Evolutionary conservation across 768 basidiomycete species (phyloP), one percentile per base, ranked within the genome.

Genomic region (Leccinum uliginosum): DNA sequence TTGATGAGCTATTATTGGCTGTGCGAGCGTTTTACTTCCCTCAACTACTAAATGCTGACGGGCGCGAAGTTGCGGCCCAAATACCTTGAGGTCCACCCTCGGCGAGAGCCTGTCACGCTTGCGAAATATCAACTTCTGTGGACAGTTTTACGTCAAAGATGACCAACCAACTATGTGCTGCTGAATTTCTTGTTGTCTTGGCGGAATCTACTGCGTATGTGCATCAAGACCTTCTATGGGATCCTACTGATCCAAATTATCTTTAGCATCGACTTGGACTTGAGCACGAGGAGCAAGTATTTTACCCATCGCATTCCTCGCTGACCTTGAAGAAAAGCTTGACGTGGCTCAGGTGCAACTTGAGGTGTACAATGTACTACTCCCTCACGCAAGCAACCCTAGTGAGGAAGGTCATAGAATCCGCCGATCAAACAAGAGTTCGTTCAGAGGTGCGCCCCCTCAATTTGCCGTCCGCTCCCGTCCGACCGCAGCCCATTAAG

Each of bases 301-400:
- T 80, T 98, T 44, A 95, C 94, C 1, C 83, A 92, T 98, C 50
- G 87, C 91, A 51, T 96, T 98, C 77, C 80, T 96, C n/a, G 91
- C 89, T 35, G 34, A 45, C 62, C 78, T 97, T 19, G 95, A 98
- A 75, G 97, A 99, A 72, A 93, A 94, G 68, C 81, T 98, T 11
- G 97, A 99, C 45, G 97, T 99, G 24, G 91, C 94, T 6, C 90
- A 96, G 73, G 93, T 98, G 9, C 97, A 99, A 67, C 75, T 95
- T n/a, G 96, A 98, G 71, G 81, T 97, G 47, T 90, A 85, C 65
- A 82, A 89, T 61, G 75, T 77, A 11, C 77, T 93, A 15, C 68
- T 77, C 7, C 83, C 86, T 15, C 86, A 84, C 58, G 73, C 82
- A 27, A 75, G 80, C 58, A 83, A 87, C 57, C 80, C 81, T 14